Base-by-base conservation (phyloP, 2,329 filamentous ascomycete genomes). In the Calonectria multiphialidica region DNA sequence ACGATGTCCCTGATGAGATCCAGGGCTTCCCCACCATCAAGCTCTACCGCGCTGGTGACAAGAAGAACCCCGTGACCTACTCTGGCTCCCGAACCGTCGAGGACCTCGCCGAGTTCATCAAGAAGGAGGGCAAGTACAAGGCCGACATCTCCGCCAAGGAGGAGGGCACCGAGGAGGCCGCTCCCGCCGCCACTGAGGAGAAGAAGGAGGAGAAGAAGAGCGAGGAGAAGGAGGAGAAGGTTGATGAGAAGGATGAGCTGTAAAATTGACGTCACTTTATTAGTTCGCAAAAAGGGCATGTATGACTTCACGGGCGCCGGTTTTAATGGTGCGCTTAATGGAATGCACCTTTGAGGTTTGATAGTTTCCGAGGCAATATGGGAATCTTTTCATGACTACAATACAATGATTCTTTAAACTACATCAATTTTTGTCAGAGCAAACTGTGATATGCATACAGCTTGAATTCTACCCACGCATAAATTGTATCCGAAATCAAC, bases 1-100 rank as follows among this genome's bases (percentile, higher is more conserved):
- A 99, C 88, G 97, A 99, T 81, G 95, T 98, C 71, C 97, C 97
- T 71, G 96, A 98, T 86, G 95, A 98, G 88, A 95, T 99, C 82
- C 91, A 95, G 86, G 97, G 97, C 76, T 99, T 99, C 93, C 97
- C 97, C 70, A 99, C 97, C 84, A 98, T 99, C 91, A 98, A 98
- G 91, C 91, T 99, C 78, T 99, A 92, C 93, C 91, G 95, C 76
- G 97, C 97, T 80, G 96, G 95, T 81, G 90, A 90, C 86, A 99
- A 99, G 92, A 89, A 90, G 82, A 88, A 92, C 78, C 94, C 97
- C 72, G 86, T 98, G 75, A 95, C 95, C 80, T 99, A 98, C 91
- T 90, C 89, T 76, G 97, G 97, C 80, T 91, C 93, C 76, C 95
- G 97, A 81, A 97, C 95, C 68, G 88, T 98, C 69, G 95, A 98